A percentile compares a stretch with the other conserved stretches of the same genome.
Conservation (phyloP, 2,329 filamentous ascomycete species). For the Helotiales sp. region DNA sequence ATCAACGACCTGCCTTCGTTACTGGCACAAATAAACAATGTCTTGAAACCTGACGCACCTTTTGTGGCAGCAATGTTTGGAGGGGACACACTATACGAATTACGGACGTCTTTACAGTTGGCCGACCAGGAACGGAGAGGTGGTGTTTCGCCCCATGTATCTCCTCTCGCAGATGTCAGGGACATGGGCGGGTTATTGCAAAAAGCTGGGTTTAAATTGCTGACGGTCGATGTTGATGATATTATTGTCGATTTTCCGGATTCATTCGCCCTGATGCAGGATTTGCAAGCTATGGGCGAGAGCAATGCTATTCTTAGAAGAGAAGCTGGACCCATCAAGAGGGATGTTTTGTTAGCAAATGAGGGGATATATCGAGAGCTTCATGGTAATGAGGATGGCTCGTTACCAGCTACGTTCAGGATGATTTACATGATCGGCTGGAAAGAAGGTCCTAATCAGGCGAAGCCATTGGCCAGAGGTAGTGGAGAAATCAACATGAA, state of each 20-base stretch:
- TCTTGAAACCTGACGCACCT: slow-evolving; percentile 87
- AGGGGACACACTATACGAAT: slow-evolving; percentile 90
- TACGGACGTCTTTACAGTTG: slow-evolving; percentile 90
- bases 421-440: slow-evolving; percentile 99
- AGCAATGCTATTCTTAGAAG: slow-evolving; percentile 86
- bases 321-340: slow-evolving; percentile 76
- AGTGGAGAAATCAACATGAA: slow-evolving; percentile 88
- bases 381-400: slow-evolving; percentile 80
- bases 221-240: slow-evolving; percentile 97
- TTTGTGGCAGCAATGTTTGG: slow-evolving; percentile 97
- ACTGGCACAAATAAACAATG: slow-evolving; percentile 80
- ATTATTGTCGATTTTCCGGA: slow-evolving; percentile 94
- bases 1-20: slow-evolving; percentile 93
- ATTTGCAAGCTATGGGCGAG: slow-evolving; percentile 96
- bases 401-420: slow-evolving; percentile 87
- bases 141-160: slow-evolving; percentile 90
- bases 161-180: slow-evolving; percentile 87
- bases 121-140: slow-evolving; percentile 89
- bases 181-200: slow-evolving; percentile 89
- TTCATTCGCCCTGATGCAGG: slow-evolving; percentile 87
- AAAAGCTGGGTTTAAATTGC: slow-evolving; percentile 88
- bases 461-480: slow-evolving; percentile 79
- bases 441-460: slow-evolving; percentile 82
- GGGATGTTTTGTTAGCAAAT: slow-evolving; percentile 84
- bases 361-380: slow-evolving; percentile 88